phyloP scores from a whole-genome alignment of 2,329 filamentous ascomycete genomes.

The Lachnellula suecica region DNA sequence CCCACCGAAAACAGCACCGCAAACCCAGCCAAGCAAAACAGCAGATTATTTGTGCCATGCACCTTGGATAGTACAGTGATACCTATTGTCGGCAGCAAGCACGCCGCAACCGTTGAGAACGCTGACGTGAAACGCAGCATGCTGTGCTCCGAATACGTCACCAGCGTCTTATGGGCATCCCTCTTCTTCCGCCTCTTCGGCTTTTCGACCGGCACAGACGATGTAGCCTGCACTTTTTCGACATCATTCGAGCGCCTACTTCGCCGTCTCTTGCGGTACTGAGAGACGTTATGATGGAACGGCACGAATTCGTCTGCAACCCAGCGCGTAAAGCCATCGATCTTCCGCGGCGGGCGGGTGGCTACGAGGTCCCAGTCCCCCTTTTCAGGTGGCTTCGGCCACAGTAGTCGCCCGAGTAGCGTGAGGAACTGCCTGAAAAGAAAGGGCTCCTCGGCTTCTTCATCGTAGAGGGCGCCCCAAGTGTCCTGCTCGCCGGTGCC shows the following conservation, averaged over 20 bases:
- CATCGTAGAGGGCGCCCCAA: slow-evolving; percentile 5
- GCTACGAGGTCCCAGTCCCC: slow-evolving; percentile 1
- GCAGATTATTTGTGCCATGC: neutral
- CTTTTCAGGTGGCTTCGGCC: neutral
- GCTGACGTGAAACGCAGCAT: slow-evolving; percentile 5
- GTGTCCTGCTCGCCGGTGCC: slow-evolving; percentile 1
- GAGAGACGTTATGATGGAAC: neutral
- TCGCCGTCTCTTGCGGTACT: neutral
- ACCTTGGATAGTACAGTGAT: slow-evolving; percentile 7
- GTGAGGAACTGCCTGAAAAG: neutral
- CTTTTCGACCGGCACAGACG: neutral
- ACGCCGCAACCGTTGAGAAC: slow-evolving; percentile 7
- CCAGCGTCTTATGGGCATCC: neutral
- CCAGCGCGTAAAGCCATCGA: slow-evolving; percentile 4
- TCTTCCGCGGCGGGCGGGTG: neutral
- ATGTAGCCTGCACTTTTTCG: neutral
- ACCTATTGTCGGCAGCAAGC: slow-evolving; percentile 9
- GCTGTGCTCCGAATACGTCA: neutral
- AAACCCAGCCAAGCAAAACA: slow-evolving; percentile 8
- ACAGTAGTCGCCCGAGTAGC: slow-evolving; percentile 6
- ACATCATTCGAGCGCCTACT: too few relatives aligned
- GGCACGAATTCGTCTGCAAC: slow-evolving; percentile 1
- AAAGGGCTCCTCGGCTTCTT: neutral
- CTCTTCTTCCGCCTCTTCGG: neutral
- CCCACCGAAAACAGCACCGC: slow-evolving; percentile 9